These are phyloP conservation scores for Claviceps spartinae DNA, from an alignment of 2,329 filamentous ascomycete genomes.

Conservation along the genomic window DNA sequence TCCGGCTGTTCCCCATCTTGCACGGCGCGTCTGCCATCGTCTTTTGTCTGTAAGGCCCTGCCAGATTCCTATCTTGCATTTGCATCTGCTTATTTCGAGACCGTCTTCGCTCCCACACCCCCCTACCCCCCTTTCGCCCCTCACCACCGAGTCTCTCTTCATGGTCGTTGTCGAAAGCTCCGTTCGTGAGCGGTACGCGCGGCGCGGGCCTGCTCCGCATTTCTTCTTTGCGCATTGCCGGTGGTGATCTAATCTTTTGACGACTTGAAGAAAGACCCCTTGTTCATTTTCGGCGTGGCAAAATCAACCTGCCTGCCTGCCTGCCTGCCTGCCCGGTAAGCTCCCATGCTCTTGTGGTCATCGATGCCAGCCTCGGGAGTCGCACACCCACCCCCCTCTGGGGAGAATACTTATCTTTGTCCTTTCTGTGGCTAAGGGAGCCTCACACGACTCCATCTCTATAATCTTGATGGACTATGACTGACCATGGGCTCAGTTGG, in stretches of 20 bases:
- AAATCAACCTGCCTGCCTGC: slow-evolving; percentile 1
- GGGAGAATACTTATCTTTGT: neutral
- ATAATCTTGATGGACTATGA: slow-evolving; percentile 4
- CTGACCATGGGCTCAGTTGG: slow-evolving; percentile 9
- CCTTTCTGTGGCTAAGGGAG: slow-evolving; percentile 1
- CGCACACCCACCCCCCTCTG: neutral
- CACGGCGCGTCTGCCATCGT: slow-evolving; percentile 1
- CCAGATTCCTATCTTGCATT: slow-evolving; percentile 10
- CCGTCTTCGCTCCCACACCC: slow-evolving; percentile 6
- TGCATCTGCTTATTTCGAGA: slow-evolving; percentile 4
- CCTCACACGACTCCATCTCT: neutral
- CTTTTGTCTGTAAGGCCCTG: slow-evolving; percentile 8
- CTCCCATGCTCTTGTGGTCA: slow-evolving; percentile 2
- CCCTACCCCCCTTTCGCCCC: neutral
- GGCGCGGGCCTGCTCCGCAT: slow-evolving; percentile 9
- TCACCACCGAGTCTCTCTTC: neutral
- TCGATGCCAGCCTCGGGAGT: neutral
- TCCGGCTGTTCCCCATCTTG: neutral
- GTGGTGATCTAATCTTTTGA: slow-evolving; percentile 9
- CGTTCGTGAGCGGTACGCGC: slow-evolving; percentile 19
- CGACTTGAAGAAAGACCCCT: neutral
- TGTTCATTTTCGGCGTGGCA: slow-evolving; percentile 7
- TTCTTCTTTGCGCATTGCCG: neutral
- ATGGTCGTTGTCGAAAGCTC: slow-evolving; percentile 2
- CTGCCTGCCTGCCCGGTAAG: slow-evolving; percentile 6